Evolutionary conservation across 805 yeast species (phyloP).

Genomic region (Metschnikowia koreensis): DNA sequence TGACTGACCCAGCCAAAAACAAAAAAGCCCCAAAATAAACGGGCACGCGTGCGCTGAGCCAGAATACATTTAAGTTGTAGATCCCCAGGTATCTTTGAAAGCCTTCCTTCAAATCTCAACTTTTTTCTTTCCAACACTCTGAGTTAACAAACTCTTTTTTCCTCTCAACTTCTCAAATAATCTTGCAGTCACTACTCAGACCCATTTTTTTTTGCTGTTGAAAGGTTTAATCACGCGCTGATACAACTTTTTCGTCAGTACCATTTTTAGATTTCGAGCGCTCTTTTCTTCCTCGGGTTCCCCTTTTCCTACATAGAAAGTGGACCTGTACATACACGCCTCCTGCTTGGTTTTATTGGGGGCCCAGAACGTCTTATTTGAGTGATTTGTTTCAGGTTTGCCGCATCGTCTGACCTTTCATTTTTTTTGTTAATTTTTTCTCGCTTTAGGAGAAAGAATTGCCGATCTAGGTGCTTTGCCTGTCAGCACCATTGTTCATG

Average conservation of each 20-base stretch:
- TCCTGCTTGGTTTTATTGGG: background rate
- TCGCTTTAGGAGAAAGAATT: background rate
- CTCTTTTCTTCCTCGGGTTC: background rate
- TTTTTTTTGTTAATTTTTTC: background rate
- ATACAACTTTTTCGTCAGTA: background rate
- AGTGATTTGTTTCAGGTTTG: slow-evolving; percentile 5
- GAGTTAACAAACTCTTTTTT: too few relatives aligned
- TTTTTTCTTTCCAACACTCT: too few relatives aligned
- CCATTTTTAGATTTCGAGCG: background rate
- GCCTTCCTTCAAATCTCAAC: too few relatives aligned
- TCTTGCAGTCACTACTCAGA: background rate
- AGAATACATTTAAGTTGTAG: slow-evolving; percentile 5
- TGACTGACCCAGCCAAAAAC: background rate
- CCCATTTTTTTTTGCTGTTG: background rate
- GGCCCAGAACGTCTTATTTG: slow-evolving; percentile 7
- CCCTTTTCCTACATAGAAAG: slow-evolving; percentile 6
- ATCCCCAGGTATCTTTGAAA: background rate
- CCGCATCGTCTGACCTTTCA: slow-evolving; percentile 1
- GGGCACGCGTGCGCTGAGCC: background rate
- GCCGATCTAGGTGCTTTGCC: background rate
- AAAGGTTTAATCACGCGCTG: background rate
- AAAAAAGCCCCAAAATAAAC: background rate
- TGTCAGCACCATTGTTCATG: background rate
- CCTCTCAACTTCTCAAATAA: too few relatives aligned
- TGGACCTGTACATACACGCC: slow-evolving; percentile 3